Percentiles rank a stretch among this genome's conserved stretches.
Conservation (phyloP, 768 basidiomycete genomes). For the Amanita brunnescens region DNA sequence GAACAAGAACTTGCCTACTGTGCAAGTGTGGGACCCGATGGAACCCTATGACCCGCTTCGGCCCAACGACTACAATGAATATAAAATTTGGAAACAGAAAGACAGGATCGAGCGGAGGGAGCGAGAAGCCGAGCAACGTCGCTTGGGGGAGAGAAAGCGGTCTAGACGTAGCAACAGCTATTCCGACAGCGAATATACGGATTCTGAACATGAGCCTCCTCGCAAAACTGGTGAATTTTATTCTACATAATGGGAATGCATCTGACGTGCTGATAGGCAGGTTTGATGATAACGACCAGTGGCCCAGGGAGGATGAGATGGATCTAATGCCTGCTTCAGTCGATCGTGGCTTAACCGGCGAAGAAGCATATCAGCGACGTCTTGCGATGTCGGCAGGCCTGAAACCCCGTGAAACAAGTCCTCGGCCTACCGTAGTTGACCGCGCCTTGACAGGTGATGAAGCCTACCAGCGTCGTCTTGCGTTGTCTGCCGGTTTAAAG, state of each 20-base stretch:
- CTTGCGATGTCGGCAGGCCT: conserved; percentile 49
- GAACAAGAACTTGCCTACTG: conserved; percentile 51
- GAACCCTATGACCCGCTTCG: conserved; percentile 76
- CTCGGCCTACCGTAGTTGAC: conserved; percentile 24
- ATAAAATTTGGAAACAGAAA: conserved; percentile 70
- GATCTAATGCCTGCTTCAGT: conserved; percentile 25
- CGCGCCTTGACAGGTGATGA: conserved; percentile 63
- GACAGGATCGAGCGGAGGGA: conserved; percentile 70
- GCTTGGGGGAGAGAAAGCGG: conserved; percentile 50
- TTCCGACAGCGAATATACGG: conserved; percentile 56
- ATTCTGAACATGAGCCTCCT: conserved; percentile 59
- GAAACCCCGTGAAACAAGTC: conserved; percentile 13
- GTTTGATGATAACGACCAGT: conserved; percentile 44
- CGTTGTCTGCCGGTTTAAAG: conserved; percentile 42
- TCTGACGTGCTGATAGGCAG: conserved; percentile 26
- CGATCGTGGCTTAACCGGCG: conserved; percentile 51
- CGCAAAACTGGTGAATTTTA: conserved; percentile 51
- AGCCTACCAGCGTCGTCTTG: conserved; percentile 65
- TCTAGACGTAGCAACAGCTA: conserved; percentile 48
- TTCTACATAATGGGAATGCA: not conserved
- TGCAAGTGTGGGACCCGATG: conserved; percentile 64
- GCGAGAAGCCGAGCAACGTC: conserved; percentile 50
- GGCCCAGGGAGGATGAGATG: conserved; percentile 45
- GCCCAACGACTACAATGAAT: conserved; percentile 87
- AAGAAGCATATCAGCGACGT: conserved; percentile 71